Base-by-base conservation (phyloP, 2,329 filamentous ascomycete species). In the Exophiala oligosperma region DNA sequence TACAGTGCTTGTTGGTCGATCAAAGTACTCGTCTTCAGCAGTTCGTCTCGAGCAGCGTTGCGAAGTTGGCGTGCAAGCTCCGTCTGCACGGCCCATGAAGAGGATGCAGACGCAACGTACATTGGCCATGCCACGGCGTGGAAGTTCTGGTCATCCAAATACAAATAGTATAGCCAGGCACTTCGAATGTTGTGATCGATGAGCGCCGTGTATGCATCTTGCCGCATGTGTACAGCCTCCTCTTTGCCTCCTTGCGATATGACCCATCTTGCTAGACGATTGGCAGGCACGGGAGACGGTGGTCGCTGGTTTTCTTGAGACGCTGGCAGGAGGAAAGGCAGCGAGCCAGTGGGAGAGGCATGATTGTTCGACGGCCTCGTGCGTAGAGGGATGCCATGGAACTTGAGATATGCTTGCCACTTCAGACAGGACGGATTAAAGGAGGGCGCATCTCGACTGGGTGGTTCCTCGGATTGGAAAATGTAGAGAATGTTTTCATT, bases 351-450 rank as follows among this genome's bases (percentile, higher is more conserved):
- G 0, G 93, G 93, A 1, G 92, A 96, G 52, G 93, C 92, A 77
- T 97, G 94, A 73, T 97, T 97, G 67, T 85, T 96, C 3, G 92
- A 95, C 3, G 90, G 76, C 5, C 85, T 77, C 52, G 88, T 77
- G 53, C 79, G 78, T 72, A 92, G 88, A 3, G 84, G 75, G 58
- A 96, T 79, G 41, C 82, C 82, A 51, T 86, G 82, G 67, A 97
- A 90, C 67, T 85, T 90, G 61, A 99, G 81, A 73, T 91, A 94
- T 29, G 92, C 87, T 91, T 97, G 94, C 92, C 92, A 97, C 79
- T 93, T 96, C 69, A 97, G 79, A 78, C 94, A 99, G 58, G 87
- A 85, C 9, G 94, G 94, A 72, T 97, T 97, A 76, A 89, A 96
- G 64, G 91, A 95, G 26, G 92, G 89, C 86, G 40, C 70, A 70